Percentiles rank a stretch among this genome's conserved stretches.
phyloP scores from a whole-genome alignment of 169 alveolate species.

The Plasmodium chabaudi region DNA sequence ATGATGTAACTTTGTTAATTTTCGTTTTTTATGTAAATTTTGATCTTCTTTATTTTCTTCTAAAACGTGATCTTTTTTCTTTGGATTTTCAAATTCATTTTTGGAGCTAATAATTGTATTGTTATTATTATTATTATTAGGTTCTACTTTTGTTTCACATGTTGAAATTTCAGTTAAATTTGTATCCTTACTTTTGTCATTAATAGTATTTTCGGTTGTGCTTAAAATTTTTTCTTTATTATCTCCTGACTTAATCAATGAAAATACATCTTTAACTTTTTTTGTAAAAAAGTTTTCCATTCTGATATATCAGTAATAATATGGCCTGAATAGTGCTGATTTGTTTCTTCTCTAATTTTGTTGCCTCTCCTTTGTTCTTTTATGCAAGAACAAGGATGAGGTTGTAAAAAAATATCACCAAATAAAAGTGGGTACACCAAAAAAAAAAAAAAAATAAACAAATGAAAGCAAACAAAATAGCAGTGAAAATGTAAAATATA shows the following conservation, averaged over 20 bases:
- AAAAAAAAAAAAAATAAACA: no score
- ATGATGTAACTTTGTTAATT: slow-evolving; percentile 28
- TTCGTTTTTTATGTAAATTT: slow-evolving; percentile 39
- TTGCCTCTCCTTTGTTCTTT: background rate
- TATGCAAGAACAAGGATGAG: no score
- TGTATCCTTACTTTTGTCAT: background rate
- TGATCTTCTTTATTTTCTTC: slow-evolving; percentile 32
- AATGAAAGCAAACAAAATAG: no score
- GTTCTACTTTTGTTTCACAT: slow-evolving; percentile 5
- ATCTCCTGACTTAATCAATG: slow-evolving; percentile 30
- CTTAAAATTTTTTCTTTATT: slow-evolving; percentile 15
- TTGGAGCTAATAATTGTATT: slow-evolving; percentile 7
- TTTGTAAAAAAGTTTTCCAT: slow-evolving; percentile 71
- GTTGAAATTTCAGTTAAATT: background rate
- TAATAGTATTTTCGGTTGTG: background rate
- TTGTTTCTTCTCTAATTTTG: background rate
- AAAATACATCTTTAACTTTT: slow-evolving; percentile 59
- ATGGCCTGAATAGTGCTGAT: background rate
- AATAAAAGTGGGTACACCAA: no score
- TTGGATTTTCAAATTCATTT: slow-evolving; percentile 4
- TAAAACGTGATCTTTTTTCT: background rate
- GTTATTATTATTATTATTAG: background rate
- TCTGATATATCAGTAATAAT: background rate
- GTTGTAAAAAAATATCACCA: no score
- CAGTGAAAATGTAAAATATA: no score